Conservation (phyloP, 148 eudicot species). For the Chenopodium album region DNA sequence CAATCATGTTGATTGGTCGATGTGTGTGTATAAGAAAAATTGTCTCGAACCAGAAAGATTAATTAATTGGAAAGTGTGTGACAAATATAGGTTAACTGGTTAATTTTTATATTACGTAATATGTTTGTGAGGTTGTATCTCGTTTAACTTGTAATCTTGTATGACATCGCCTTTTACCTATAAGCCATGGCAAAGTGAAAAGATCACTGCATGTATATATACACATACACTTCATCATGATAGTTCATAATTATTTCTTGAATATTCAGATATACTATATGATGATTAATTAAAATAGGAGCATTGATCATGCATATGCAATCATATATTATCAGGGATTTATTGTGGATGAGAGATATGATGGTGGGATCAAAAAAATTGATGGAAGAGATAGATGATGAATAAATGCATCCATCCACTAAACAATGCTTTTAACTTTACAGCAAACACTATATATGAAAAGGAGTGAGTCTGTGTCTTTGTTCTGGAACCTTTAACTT, state of each 20-base stretch:
- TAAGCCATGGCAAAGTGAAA: background rate
- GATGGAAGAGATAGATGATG: background rate
- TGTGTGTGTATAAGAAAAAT: too few species aligned
- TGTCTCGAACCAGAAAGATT: too few species aligned
- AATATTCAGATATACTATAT: background rate
- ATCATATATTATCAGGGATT: background rate
- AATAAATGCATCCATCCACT: conserved; percentile 18
- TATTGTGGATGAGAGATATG: background rate
- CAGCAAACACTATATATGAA: conserved; percentile 26
- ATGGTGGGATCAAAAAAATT: conserved; percentile 25
- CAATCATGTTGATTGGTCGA: too few species aligned
- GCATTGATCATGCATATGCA: conserved; percentile 5
- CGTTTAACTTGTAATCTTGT: too few species aligned
- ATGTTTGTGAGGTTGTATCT: too few species aligned
- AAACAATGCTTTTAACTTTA: conserved; percentile 24
- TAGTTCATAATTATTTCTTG: conserved; percentile 8
- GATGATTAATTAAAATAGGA: background rate
- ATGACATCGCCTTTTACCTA: too few species aligned
- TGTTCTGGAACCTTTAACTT: conserved; percentile 10
- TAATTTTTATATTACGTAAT: too few species aligned
- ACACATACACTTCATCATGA: background rate
- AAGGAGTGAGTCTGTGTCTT: conserved; percentile 27
- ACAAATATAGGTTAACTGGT: too few species aligned
- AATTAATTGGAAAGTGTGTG: too few species aligned
- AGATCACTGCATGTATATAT: conserved; percentile 13